Evolutionary conservation across 1,284 basidiomycete species (phyloP).

Genomic region (Phenoliferia sp.): DNA sequence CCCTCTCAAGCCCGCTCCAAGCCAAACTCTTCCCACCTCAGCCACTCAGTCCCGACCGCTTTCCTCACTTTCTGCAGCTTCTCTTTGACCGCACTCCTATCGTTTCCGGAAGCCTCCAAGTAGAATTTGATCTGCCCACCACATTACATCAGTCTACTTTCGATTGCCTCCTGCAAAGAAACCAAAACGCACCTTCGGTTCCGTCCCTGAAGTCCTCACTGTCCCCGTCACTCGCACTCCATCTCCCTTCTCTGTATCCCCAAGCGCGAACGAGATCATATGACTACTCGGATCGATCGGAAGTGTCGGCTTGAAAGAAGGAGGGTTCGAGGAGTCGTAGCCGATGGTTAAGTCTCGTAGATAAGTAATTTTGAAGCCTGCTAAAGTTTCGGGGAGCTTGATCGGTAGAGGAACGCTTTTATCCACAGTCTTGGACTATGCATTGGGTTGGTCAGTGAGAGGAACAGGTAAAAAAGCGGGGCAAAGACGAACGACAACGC

Average conservation of each 20-base stretch:
- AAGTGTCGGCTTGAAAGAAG: slow-evolving; percentile 56
- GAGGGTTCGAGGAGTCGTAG: slow-evolving; percentile 63
- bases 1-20: neutral
- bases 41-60: neutral
- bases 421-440: neutral
- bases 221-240: slow-evolving; percentile 57
- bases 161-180: neutral
- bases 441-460: neutral
- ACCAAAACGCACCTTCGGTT: slow-evolving; percentile 61
- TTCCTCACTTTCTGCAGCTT: neutral
- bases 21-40: neutral
- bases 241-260: slow-evolving; percentile 37
- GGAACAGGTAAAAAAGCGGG: neutral
- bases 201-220: slow-evolving; percentile 69
- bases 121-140: slow-evolving; percentile 68
- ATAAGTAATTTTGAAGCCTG: slow-evolving; percentile 55
- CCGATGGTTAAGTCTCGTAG: slow-evolving; percentile 65
- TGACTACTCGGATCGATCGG: slow-evolving; percentile 67
- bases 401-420: neutral
- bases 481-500: neutral
- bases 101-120: slow-evolving; percentile 52
- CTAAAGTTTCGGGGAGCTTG: slow-evolving; percentile 53
- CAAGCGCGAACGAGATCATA: slow-evolving; percentile 65
- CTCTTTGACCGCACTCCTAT: neutral
- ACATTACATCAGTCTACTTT: neutral